Conservation (phyloP, 441 rosid genomes). For the Breynia disticha region DNA sequence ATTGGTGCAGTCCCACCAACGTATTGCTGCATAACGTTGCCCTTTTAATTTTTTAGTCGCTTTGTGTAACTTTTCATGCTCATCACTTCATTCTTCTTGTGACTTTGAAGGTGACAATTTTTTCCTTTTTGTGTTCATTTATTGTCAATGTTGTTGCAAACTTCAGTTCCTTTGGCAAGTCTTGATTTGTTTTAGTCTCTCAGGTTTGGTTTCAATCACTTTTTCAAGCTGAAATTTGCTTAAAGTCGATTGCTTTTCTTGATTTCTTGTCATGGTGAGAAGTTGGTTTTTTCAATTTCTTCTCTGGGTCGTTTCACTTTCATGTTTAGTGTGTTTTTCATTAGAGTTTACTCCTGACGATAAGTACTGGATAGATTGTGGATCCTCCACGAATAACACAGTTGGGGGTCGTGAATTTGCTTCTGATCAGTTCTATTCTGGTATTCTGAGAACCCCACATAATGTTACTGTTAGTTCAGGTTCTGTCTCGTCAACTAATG, state of each 20-base stretch:
- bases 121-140: constrained; percentile 5
- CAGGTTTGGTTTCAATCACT: no score
- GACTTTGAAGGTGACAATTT: constrained; percentile 11
- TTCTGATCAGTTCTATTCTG: constrained; percentile 31
- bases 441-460: constrained; percentile 22
- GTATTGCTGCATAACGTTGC: not conserved
- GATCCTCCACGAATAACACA: constrained; percentile 43
- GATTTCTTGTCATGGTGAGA: constrained; percentile 28
- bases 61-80: not conserved
- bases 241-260: not conserved
- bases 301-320: constrained; percentile 26
- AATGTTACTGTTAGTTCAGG: constrained; percentile 20
- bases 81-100: not conserved
- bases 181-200: no score
- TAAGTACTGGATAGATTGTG: constrained; percentile 56
- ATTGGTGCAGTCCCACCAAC: no score
- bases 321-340: constrained; percentile 28
- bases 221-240: not conserved
- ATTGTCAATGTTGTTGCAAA: not conserved
- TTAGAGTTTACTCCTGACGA: constrained; percentile 36
- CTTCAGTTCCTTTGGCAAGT: no score
- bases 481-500: constrained; percentile 23
- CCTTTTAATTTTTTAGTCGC: constrained; percentile 4
- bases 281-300: constrained; percentile 12
- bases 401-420: constrained; percentile 37